A percentile compares a stretch with the other conserved stretches of the same genome.
Conservation (phyloP, 306 rosid species). For the Sechiopsis laciniata region DNA sequence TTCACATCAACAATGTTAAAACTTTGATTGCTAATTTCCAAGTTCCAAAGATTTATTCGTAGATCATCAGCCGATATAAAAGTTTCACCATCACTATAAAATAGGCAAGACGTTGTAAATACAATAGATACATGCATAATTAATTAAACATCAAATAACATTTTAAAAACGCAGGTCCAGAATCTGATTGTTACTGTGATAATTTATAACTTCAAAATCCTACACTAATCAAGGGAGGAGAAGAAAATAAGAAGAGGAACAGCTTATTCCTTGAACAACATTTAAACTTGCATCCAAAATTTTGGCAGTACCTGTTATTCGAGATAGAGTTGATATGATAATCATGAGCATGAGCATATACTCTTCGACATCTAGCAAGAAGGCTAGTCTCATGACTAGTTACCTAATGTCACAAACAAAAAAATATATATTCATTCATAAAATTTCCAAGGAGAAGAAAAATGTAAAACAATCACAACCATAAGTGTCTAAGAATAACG, state of each 20-base stretch:
- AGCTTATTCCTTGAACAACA: background rate
- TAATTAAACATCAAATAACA: background rate
- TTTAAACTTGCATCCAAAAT: slow-evolving; percentile 19
- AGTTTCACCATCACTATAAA: slow-evolving; percentile 88
- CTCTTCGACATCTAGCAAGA: slow-evolving; percentile 26
- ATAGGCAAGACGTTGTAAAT: slow-evolving; percentile 21
- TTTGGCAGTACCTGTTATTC: slow-evolving; percentile 25
- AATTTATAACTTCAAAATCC: background rate
- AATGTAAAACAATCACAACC: slow-evolving; percentile 10
- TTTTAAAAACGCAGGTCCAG: background rate
- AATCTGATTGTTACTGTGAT: background rate
- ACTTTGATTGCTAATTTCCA: slow-evolving; percentile 97
- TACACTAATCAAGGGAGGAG: background rate
- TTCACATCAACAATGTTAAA: slow-evolving; percentile 93
- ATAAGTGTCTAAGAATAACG: slow-evolving; percentile 9
- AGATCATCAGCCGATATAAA: slow-evolving; percentile 99
- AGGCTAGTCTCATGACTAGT: slow-evolving; percentile 24
- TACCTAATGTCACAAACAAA: slow-evolving; percentile 13
- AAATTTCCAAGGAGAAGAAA: background rate
- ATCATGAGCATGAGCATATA: slow-evolving; percentile 29
- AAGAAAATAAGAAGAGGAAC: background rate
- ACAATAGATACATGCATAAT: background rate
- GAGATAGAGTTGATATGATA: slow-evolving; percentile 29
- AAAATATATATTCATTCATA: background rate
- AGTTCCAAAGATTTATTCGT: slow-evolving; percentile 96